phyloP scores from a whole-genome alignment of 1,284 basidiomycete species.

The Sporisorium scitamineum region DNA sequence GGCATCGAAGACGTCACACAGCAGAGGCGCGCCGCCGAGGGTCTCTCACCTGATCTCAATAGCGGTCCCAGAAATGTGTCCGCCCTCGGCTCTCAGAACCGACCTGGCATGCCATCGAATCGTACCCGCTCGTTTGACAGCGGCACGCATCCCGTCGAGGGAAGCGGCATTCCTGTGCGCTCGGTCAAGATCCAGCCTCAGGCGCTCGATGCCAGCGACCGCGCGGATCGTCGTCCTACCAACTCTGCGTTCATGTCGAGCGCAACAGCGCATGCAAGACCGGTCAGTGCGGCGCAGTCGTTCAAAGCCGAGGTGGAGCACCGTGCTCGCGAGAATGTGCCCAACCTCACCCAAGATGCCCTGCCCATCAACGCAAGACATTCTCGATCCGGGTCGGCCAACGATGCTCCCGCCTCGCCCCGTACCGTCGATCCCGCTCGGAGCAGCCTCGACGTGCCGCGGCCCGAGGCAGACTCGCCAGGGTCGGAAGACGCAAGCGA shows the following conservation, averaged over 20 bases:
- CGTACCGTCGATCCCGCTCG: constrained; percentile 1
- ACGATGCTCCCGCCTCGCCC: neutral
- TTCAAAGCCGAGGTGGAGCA: constrained; percentile 47
- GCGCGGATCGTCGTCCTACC: constrained; percentile 27
- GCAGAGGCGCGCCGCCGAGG: constrained; percentile 31
- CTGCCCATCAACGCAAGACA: constrained; percentile 19
- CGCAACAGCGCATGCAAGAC: constrained; percentile 18
- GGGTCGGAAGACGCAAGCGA: constrained; percentile 15
- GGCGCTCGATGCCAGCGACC: constrained; percentile 37
- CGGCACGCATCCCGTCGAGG: constrained; percentile 66
- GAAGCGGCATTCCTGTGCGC: constrained; percentile 69
- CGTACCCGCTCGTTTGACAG: constrained; percentile 43
- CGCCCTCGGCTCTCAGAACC: neutral
- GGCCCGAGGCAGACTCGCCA: constrained; percentile 15
- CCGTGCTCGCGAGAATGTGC: constrained; percentile 27
- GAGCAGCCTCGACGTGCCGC: neutral
- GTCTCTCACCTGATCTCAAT: constrained; percentile 7
- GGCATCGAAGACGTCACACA: constrained; percentile 47
- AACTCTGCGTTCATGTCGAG: constrained; percentile 24
- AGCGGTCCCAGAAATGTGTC: constrained; percentile 20
- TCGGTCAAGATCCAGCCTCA: constrained; percentile 68
- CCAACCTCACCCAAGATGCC: constrained; percentile 16
- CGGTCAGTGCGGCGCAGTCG: constrained; percentile 24
- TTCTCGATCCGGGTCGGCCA: neutral
- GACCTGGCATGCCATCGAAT: constrained; percentile 9